Base-by-base conservation (phyloP, 1,284 basidiomycete genomes). In the Rhodotorula sp. region DNA sequence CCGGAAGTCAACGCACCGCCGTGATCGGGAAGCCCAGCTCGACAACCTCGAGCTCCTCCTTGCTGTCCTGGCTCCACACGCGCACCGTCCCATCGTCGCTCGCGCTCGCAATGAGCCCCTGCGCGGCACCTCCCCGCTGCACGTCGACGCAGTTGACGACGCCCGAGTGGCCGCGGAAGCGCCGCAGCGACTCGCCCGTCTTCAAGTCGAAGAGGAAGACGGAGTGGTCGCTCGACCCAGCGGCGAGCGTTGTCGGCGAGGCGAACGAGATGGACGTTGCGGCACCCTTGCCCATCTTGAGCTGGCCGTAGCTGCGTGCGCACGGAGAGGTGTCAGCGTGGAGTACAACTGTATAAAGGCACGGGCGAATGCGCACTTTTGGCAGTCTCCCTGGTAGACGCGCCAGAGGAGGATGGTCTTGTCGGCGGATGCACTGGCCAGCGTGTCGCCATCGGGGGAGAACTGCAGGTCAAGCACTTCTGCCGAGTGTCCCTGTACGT, bases 21-120 rank as follows among this genome's bases (percentile, higher is more conserved):
- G 93, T 97, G 44, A 92, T 90, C 0, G 94, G 93, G 78, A 91
- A 91, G 3, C 91, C 91, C 59, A 96, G 80, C 74, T 93, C 89
- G 77, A 93, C 90, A 48, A 89, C 88, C 27, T 89, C 88, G 19
- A 96, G 87, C 34, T 90, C 86, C 13, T 87, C 84, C 81, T 93
- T 95, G 1, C 83, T 81, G n/a, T 88, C 89, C 45, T 92, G 88
- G 72, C 93, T 92, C 92, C 93, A 97, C 8, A 97, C 84, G 67
- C 90, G 87, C 41, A 95, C 91, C 0, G 89, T 88, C 1, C 92
- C 92, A 78, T 97, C 94, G 79, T 97, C 94, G 27, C 90, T 89
- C 17, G 88, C 93, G 1, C 91, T 93, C 12, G 88, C 89, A 27
- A 96, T 80, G 48, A 96, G 86, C 80, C 95, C 93, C 42, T 81